Conservation (phyloP, 2,329 filamentous ascomycete genomes). For the Hypoxylon sp. region DNA sequence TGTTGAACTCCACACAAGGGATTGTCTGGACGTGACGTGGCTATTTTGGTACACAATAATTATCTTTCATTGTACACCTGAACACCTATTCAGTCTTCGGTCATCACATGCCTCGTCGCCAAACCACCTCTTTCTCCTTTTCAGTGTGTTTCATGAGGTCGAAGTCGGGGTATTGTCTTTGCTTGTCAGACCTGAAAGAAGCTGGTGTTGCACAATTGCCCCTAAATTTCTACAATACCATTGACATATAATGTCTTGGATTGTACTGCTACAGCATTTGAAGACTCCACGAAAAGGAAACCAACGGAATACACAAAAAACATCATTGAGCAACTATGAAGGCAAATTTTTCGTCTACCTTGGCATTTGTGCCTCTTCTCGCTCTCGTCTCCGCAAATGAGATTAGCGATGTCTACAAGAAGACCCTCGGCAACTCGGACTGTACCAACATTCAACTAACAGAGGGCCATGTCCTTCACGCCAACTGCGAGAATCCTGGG, state of each 20-base stretch:
- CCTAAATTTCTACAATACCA: conserved; percentile 12
- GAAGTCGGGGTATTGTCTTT: conserved; percentile 17
- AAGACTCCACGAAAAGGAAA: neutral
- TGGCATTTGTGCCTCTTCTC: conserved; percentile 36
- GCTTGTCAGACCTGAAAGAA: conserved; percentile 7
- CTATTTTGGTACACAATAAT: conserved; percentile 20
- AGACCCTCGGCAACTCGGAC: conserved; percentile 26
- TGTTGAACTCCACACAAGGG: neutral
- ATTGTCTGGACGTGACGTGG: conserved; percentile 1
- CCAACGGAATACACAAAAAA: conserved; percentile 11
- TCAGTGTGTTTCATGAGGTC: conserved; percentile 3
- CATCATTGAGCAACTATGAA: conserved; percentile 33
- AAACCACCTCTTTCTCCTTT: neutral
- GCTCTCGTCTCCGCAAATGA: conserved; percentile 27
- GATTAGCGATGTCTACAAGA: conserved; percentile 35
- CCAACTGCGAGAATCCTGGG: conserved; percentile 25
- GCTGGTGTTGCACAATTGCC: neutral
- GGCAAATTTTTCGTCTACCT: conserved; percentile 24
- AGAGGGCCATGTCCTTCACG: conserved; percentile 23
- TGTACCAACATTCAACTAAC: conserved; percentile 34
- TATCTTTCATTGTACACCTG: conserved; percentile 5
- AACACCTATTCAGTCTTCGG: neutral
- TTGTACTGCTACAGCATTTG: neutral
- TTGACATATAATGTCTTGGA: conserved; percentile 27
- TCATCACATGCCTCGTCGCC: neutral